Evolutionary conservation across 495 filamentous ascomycete genomes (phyloP).

Genomic region (Mytilinidion resinicola): DNA sequence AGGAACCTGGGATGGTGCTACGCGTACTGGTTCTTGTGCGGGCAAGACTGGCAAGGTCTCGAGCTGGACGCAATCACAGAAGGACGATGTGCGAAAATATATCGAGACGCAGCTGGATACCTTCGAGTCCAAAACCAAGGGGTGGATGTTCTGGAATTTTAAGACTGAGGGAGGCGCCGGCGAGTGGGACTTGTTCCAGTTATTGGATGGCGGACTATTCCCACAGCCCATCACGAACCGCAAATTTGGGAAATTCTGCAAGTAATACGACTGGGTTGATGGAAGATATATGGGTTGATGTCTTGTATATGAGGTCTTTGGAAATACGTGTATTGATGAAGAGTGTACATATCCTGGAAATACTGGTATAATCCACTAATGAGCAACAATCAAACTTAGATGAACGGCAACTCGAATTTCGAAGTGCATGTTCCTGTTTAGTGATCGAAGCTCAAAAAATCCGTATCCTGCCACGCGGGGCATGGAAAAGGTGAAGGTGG

Average conservation of each 20-base stretch:
- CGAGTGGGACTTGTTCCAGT: constrained; percentile 45
- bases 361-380: too few relatives aligned
- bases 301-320: too few relatives aligned
- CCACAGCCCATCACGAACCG: constrained; percentile 21
- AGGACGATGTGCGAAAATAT: constrained; percentile 36
- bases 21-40: constrained; percentile 37
- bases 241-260: constrained; percentile 4
- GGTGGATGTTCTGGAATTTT: constrained; percentile 49
- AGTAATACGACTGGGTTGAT: too few relatives aligned
- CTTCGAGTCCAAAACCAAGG: constrained; percentile 38
- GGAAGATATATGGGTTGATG: too few relatives aligned
- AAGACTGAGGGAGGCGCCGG: constrained; percentile 44
- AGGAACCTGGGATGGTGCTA: constrained; percentile 37
- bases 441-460: too few relatives aligned
- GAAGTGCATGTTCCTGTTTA: too few relatives aligned
- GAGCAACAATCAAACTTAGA: too few relatives aligned
- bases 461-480: too few relatives aligned
- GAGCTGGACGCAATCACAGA: constrained; percentile 31
- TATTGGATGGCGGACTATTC: constrained; percentile 41
- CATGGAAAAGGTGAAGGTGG: too few relatives aligned
- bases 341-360: too few relatives aligned
- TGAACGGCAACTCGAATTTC: too few relatives aligned
- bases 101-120: constrained; percentile 46
- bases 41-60: constrained; percentile 36
- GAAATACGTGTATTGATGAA: too few relatives aligned